A percentile compares a stretch with the other conserved stretches of the same genome.
These are phyloP conservation scores for Microbotryomycetes sp. DNA, from an alignment of 1,284 basidiomycete species.

Conservation along the genomic window DNA sequence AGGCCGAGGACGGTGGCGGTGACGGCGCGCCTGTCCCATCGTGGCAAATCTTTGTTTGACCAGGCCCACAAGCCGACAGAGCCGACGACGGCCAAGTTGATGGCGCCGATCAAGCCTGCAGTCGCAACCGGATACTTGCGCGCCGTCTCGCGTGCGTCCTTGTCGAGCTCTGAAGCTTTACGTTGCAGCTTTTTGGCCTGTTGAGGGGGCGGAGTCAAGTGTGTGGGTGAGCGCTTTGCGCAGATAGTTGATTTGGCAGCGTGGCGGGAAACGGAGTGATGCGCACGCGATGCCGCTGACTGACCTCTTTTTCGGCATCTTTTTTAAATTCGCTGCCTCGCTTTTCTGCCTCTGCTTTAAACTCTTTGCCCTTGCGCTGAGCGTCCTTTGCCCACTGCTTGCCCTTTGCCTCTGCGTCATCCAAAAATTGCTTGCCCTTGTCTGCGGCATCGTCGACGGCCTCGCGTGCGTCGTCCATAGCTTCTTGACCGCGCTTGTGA, in stretches of 20 bases:
- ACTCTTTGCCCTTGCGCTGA: constrained; percentile 1
- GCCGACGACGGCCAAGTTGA: constrained; percentile 62
- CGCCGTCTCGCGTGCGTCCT: constrained; percentile 54
- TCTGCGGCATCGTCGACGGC: constrained; percentile 12
- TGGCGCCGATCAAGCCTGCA: constrained; percentile 59
- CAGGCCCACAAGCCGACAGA: constrained; percentile 62
- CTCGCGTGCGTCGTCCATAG: constrained; percentile 19
- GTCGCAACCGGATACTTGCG: constrained; percentile 61
- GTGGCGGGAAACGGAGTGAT: not conserved
- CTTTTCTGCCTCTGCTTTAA: constrained; percentile 4
- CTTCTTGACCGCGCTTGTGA: constrained; percentile 11
- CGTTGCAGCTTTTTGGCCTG: constrained; percentile 38
- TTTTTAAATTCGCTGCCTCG: not conserved
- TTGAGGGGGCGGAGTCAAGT: not conserved
- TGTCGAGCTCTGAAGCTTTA: constrained; percentile 56
- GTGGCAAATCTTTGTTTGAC: constrained; percentile 56
- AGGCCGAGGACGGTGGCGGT: constrained; percentile 59
- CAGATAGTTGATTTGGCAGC: not conserved
- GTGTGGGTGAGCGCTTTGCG: not conserved
- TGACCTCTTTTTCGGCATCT: not conserved
- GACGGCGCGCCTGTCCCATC: constrained; percentile 63
- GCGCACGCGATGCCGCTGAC: constrained; percentile 8
- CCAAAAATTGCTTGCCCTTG: constrained; percentile 8
- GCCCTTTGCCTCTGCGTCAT: constrained; percentile 13
- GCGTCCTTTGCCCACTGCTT: constrained; percentile 4